Evolutionary conservation across 169 alveolate species (phyloP), one percentile per base, ranked within the genome.

Genomic region (Fabrea salina): DNA sequence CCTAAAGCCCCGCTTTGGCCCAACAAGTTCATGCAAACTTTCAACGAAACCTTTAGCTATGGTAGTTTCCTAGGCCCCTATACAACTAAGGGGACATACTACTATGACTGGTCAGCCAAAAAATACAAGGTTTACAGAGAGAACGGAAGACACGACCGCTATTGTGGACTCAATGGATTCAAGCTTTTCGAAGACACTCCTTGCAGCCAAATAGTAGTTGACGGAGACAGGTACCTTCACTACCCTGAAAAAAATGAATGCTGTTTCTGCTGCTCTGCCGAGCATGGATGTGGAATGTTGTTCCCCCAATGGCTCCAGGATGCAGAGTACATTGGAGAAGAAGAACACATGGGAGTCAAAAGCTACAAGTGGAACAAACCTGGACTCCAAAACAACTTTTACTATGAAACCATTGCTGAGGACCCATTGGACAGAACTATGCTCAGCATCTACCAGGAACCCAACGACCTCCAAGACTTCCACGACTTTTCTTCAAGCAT

Each of bases 211-310:
- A 44, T 44, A 40, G 85, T 79, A 27, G 83, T 22, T 8, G 51
- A 75, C 7, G 90, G 90, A 19, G 83, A 80, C 49, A 84, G 90
- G 75, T 84, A 51, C 39, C 32, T 84, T 32, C 67, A 80, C 43
- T 84, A 79, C 47, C 90, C 90, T 37, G 66, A 84, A 19, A 25
- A 30, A 13, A 32, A 66, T 37, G 82, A 79, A 1, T 84, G 90
- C 47, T 84, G 90, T 58, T 80, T 70, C 47, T 84, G 90, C 70
- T 84, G 90, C 44, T 22, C 51, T 6, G 56, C 77, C 16, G 82
- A 49, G 56, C 85, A 79, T 50, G 90, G 90, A 25, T 84, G 90
- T 39, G 85, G 86, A 51, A 54, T 80, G 30, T 80, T 84, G 59
- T 66, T 43, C 37, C 82, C 80, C 27, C 61, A 72, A 30, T 84